Base-by-base conservation (phyloP, 2,329 filamentous ascomycete genomes). In the Chrysoporthe austroafricana region DNA sequence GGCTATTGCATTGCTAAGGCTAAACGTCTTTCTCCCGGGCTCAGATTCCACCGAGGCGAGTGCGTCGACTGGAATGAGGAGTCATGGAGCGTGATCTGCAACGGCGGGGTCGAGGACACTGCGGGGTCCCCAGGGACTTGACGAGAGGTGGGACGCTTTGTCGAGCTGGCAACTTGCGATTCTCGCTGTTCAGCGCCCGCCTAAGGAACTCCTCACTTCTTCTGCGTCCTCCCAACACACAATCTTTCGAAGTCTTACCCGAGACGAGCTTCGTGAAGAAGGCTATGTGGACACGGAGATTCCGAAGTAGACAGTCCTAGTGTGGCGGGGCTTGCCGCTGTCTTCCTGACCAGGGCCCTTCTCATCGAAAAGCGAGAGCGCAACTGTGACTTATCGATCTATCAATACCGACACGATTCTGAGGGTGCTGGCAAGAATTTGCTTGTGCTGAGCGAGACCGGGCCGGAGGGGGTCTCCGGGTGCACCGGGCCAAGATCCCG, bases 401-500 rank as follows among this genome's bases (percentile, higher is more conserved):
- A 9, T 32, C 21, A 9, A 54, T 18, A 54, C 50, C 26, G 14
- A 21, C 26, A 18, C 50, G 50, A 26, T 14, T 16, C 21, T 32
- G 11, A 54, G 13, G 50, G 9, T 54, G 7, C 32, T 7, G 3
- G 34, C n/a, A 9, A 56, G 26, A 36, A 36, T 14, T 36, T 32
- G 32, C 21, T 26, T 26, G 14, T 39, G 7, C 54, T 39, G 54
- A n/a, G 54, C 54, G 32, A 57, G 54, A 39, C 34, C 34, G 54
- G 54, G 14, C 32, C 26, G 21, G 26, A 18, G 32, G 43, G 8
- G 21, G 34, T 59, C 44, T 36, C 16, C 44, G 32, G 21, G 3
- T 21, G 13, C 46, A 43, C 59, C 59, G 59, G 44, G n/a, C 13
- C 43, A 62, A 50, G 59, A 18, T 50, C 44, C 59, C 14, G 59